Conservation (phyloP, 2,329 filamentous ascomycete genomes). For the Fusarium siculi region DNA sequence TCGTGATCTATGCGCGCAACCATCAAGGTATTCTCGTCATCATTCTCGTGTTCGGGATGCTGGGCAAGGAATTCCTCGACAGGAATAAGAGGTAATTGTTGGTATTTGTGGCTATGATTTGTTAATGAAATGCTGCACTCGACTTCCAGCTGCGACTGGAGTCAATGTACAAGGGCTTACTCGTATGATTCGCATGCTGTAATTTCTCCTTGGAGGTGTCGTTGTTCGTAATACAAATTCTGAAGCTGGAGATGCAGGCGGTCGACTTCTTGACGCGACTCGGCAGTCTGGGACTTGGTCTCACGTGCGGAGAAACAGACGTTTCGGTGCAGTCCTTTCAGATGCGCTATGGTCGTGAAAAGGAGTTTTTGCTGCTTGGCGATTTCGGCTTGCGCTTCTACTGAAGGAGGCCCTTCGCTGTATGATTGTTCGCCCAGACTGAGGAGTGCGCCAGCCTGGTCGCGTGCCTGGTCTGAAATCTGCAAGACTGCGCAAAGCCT, state of each 20-base stretch:
- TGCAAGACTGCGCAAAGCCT: conserved; percentile 74
- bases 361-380: conserved; percentile 84
- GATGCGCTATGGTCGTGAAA: conserved; percentile 79
- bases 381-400: conserved; percentile 66
- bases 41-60: conserved; percentile 78
- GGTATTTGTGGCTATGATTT: conserved; percentile 81
- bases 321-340: conserved; percentile 84
- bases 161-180: conserved; percentile 62
- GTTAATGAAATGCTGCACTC: conserved; percentile 9
- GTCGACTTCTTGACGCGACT: conserved; percentile 91
- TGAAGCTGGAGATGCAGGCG: conserved; percentile 90
- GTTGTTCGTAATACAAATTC: conserved; percentile 96
- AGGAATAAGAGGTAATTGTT: conserved; percentile 84
- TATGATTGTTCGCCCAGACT: conserved; percentile 61
- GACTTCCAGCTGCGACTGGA: not conserved
- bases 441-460: conserved; percentile 75
- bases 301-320: conserved; percentile 84
- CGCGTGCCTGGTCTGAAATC: conserved; percentile 77
- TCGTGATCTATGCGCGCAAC: conserved; percentile 92
- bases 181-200: conserved; percentile 90
- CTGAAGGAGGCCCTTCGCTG: conserved; percentile 53
- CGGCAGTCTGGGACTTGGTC: conserved; percentile 86
- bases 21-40: conserved; percentile 84
- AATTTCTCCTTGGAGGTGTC: conserved; percentile 90
- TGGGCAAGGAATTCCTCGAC: conserved; percentile 81